Evolutionary conservation across 148 eudicot genomes (phyloP).

Genomic region (Persicaria tinctoria): DNA sequence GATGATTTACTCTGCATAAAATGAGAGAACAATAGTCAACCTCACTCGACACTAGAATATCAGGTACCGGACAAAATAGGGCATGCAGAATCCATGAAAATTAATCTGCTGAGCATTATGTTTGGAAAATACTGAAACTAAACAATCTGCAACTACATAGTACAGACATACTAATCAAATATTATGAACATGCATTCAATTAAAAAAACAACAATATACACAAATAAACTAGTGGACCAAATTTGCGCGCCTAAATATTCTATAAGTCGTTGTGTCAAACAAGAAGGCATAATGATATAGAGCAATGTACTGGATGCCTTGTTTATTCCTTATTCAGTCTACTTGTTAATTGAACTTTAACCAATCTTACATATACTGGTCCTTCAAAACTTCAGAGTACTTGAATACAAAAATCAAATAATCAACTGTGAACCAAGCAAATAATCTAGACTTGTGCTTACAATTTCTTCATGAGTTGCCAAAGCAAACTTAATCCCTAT

Average conservation of each 20-base stretch:
- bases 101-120: not conserved
- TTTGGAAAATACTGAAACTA: not conserved
- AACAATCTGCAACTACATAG: not conserved
- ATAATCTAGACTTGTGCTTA: constrained; percentile 24
- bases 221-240: not conserved
- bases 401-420: constrained; percentile 2
- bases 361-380: not conserved
- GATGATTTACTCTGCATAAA: constrained; percentile 53
- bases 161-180: not conserved
- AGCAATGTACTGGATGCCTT: not conserved
- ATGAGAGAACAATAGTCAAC: not conserved
- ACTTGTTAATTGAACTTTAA: not conserved
- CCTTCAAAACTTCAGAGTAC: not conserved
- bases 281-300: not conserved
- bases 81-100: not conserved
- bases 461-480: constrained; percentile 62
- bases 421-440: not conserved
- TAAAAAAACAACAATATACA: not conserved
- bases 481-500: constrained; percentile 47
- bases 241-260: not conserved
- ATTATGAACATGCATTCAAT: not conserved
- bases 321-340: constrained; percentile 3
- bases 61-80: not conserved
- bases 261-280: not conserved
- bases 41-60: not conserved